Evolutionary conservation across 176 grass and related monocot species (phyloP), one percentile per base, ranked within the genome.

Genomic region (Oryza coarctata): DNA sequence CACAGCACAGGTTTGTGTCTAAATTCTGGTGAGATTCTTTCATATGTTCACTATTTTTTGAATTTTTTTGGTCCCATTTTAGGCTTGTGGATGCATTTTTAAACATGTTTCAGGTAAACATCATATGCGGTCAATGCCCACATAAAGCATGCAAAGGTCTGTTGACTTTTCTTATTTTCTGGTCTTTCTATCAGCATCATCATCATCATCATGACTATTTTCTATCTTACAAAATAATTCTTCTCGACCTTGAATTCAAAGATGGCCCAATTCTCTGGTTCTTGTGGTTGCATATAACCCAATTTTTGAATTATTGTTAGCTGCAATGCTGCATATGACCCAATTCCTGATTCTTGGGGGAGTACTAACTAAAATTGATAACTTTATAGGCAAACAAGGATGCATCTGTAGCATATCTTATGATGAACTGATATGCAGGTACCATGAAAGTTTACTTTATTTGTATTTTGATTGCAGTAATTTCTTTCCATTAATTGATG

Each of bases 371-470:
- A 65, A 84, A 45, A 47, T 31, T 61, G 58, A 28, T 68, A 70
- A 52, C 63, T 43, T 61, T 91, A 35, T 91, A 98, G 95, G 88
- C 83, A 78, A 91, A 77, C 38, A 68, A 62, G 95, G 95, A 81
- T 98, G 95, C 84, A 85, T 98, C 73, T 98, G 95, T 49, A 86
- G 69, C 23, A 30, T 93, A 67, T 85, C 78, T 63, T 98, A 94
- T 70, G 84, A 93, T 72, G 80, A 91, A 86, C 75, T 7, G 25
- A 89, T 86, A 64, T 98, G 95, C 95, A 94, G 95, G 95, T 98
- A 91, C 35, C 62, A 68, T 74, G 40, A n/a, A 35, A 23, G 62
- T 57, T 79, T 17, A 12, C 29, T 78, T 83, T 68, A 29, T 77
- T 47, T 81, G 47, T n/a, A 68, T 84, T 76, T 66, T 81, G 17